phyloP scores from a whole-genome alignment of 352 stramenopile species.

The Poterioochromonas sp. region DNA sequence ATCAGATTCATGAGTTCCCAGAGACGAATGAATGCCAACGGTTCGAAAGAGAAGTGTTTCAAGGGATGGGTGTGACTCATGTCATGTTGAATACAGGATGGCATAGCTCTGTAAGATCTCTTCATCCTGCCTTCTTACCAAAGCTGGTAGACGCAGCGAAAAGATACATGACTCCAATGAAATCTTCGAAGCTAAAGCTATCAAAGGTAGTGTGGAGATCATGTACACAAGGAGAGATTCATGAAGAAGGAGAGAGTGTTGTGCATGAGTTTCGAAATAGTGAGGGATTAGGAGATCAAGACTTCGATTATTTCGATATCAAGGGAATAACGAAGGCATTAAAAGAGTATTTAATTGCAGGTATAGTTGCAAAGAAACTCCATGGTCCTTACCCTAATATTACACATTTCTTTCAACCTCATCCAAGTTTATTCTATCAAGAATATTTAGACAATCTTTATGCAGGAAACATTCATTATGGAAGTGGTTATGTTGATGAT shows the following conservation, averaged over 20 bases:
- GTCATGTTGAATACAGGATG: neutral
- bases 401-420: neutral
- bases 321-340: neutral
- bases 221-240: neutral
- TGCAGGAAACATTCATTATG: too few species aligned
- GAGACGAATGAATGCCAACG: neutral
- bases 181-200: neutral
- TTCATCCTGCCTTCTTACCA: neutral
- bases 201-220: neutral
- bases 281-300: too few species aligned
- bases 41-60: neutral
- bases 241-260: too few species aligned
- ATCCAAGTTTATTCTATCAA: neutral
- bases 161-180: neutral
- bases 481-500: too few species aligned
- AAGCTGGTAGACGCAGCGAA: neutral
- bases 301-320: neutral
- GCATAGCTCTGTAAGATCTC: neutral
- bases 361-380: neutral
- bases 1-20: neutral
- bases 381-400: too few species aligned
- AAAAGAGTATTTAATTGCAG: neutral
- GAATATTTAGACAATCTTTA: neutral
- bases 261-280: too few species aligned
- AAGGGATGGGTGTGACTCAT: neutral